Evolutionary conservation across 805 yeast genomes (phyloP), one percentile per base, ranked within the genome.

Genomic region (Kodamaea sagamina): DNA sequence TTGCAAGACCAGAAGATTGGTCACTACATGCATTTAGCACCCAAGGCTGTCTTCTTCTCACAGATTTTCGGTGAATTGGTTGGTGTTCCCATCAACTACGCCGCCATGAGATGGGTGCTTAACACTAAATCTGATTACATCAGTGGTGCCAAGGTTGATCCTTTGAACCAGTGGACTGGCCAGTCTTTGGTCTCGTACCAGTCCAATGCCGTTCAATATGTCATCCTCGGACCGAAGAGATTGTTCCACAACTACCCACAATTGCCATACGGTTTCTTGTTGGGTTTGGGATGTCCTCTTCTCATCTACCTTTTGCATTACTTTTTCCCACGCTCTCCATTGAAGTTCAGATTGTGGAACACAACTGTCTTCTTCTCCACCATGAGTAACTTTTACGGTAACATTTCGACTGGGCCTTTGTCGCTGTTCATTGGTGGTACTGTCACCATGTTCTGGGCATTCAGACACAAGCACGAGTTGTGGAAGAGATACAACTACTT

Each of bases 151-250:
- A 47, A 42, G 32, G 39, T 39, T 0, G 62, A 58, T 41, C 59
- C 62, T 1, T 48, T 56, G n/a, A 54, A 56, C 32, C 62, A 58
- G 36, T 58, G 62, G 62, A 55, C 61, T 1, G 62, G 55, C 9
- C 61, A 56, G 27, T 41, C 54, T 1, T 48, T 58, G 19, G 50
- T 49, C 16, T 42, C 52, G 6, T 51, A 51, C 43, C 61, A 58
- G 31, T 51, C 58, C 9, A 58, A 57, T 34, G 59, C 62, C 17
- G 52, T 58, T 13, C 58, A 55, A 42, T 57, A 55, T 22, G 61
- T 54, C 24, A 46, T 58, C 11, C 47, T 58, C 27, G 62, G 62
- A 1, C 62, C 62, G 1, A 42, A 43, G 11, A 44, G 61, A 18
- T 50, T 58, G 7, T 58, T 56, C 35, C 47, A 43, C 25, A 50